These are phyloP conservation scores for Fusarium sp. DNA, from an alignment of 2,329 filamentous ascomycete species.

Conservation along the genomic window DNA sequence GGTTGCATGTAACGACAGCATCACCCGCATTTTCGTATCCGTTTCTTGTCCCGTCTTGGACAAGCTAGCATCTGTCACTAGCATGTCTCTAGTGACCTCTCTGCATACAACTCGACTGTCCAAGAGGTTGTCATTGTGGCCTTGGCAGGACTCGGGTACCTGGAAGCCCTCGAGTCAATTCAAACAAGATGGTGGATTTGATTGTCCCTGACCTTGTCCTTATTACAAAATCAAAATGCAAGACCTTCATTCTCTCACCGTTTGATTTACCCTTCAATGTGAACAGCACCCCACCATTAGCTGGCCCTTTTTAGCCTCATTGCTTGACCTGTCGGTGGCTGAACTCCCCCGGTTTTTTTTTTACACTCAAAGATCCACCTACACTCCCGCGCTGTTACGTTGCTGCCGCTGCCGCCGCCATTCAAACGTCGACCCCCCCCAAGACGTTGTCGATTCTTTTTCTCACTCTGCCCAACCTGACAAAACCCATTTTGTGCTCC, in stretches of 20 bases:
- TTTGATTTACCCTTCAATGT: slow-evolving; percentile 6
- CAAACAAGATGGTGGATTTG: no score
- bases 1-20: background rate
- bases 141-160: background rate
- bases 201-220: background rate
- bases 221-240: background rate
- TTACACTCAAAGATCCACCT: background rate
- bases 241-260: slow-evolving; percentile 15
- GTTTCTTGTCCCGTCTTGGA: background rate
- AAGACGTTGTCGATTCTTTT: slow-evolving; percentile 4
- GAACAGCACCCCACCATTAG: background rate
- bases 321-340: slow-evolving; percentile 27
- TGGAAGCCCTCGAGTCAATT: background rate
- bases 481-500: background rate
- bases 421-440: background rate
- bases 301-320: slow-evolving; percentile 20
- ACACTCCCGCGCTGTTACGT: slow-evolving; percentile 12
- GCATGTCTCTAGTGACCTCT: background rate
- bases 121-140: background rate
- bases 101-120: background rate
- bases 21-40: background rate
- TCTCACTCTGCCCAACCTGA: background rate
- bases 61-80: background rate
- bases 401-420: background rate
- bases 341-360: slow-evolving; percentile 14